Percentiles rank a stretch among this genome's conserved stretches.
Evolutionary conservation across 345 rosid genomes (phyloP).

Genomic region (Viola odorata): DNA sequence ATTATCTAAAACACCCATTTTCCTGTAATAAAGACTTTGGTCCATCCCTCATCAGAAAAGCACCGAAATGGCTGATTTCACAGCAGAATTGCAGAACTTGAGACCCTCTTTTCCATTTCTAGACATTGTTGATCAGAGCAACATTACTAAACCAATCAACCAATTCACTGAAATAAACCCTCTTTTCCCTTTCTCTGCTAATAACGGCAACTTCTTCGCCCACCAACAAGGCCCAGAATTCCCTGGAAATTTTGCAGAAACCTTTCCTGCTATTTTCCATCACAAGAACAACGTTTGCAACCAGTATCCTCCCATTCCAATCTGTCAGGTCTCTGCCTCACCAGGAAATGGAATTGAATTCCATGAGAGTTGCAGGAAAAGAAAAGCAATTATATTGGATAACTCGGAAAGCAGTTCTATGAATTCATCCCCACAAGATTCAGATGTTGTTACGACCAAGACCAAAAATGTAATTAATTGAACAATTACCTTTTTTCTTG

Average conservation of each 20-base stretch:
- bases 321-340: conserved; percentile 15
- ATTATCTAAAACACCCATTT: conserved; percentile 16
- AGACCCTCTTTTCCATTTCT: conserved; percentile 27
- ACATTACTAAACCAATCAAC: conserved; percentile 19
- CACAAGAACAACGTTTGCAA: conserved; percentile 20
- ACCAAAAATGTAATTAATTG: conserved; percentile 34
- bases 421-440: conserved; percentile 33
- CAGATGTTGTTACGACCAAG: conserved; percentile 20
- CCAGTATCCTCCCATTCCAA: conserved; percentile 19
- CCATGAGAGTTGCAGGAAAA: conserved; percentile 33
- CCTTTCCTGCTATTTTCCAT: conserved; percentile 16
- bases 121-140: conserved; percentile 25
- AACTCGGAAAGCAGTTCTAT: conserved; percentile 28
- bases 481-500: not conserved
- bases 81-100: conserved; percentile 27
- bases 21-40: not conserved
- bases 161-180: conserved; percentile 34
- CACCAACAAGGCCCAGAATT: conserved; percentile 27
- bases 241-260: conserved; percentile 26
- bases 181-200: conserved; percentile 12
- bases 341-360: conserved; percentile 28
- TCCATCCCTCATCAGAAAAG: not conserved
- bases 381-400: conserved; percentile 23
- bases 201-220: conserved; percentile 30
- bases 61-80: conserved; percentile 36